Evolutionary conservation across 2,329 filamentous ascomycete genomes (phyloP).

Genomic region (Raffaelea albimanens): DNA sequence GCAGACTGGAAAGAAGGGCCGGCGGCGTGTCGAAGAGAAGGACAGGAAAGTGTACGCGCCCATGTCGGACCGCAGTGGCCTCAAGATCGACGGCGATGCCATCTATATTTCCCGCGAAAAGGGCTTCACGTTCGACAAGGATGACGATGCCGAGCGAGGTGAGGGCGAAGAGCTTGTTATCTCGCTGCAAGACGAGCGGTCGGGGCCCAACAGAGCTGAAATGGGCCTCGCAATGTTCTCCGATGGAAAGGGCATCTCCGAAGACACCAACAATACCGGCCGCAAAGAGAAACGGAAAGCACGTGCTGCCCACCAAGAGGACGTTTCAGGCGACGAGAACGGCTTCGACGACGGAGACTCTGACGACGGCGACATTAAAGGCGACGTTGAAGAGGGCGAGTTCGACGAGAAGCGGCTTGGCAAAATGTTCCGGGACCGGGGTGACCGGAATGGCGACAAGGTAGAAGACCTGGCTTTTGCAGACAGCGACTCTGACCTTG

Average conservation of each 20-base stretch:
- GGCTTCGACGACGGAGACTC: slow-evolving; percentile 25
- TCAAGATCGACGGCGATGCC: slow-evolving; percentile 93
- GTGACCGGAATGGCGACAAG: slow-evolving; percentile 40
- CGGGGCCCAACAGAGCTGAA: slow-evolving; percentile 71
- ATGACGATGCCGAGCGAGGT: slow-evolving; percentile 64
- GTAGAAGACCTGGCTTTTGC: slow-evolving; percentile 79
- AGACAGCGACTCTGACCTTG: slow-evolving; percentile 93
- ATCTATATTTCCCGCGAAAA: slow-evolving; percentile 75
- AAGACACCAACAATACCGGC: slow-evolving; percentile 49
- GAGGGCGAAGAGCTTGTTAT: slow-evolving; percentile 93
- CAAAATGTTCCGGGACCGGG: slow-evolving; percentile 47
- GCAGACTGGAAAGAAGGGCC: slow-evolving; percentile 65
- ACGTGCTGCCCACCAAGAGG: slow-evolving; percentile 51
- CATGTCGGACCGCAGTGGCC: slow-evolving; percentile 94
- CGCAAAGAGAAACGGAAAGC: slow-evolving; percentile 49
- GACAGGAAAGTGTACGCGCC: slow-evolving; percentile 94
- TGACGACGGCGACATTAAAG: slow-evolving; percentile 43
- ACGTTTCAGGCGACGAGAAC: slow-evolving; percentile 46
- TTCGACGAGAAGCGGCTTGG: slow-evolving; percentile 52
- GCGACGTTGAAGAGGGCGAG: slow-evolving; percentile 42
- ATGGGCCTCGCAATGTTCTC: slow-evolving; percentile 79
- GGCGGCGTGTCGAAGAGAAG: slow-evolving; percentile 83
- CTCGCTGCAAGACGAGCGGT: slow-evolving; percentile 73
- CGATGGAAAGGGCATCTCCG: slow-evolving; percentile 34
- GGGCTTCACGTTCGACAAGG: slow-evolving; percentile 65